A percentile compares a stretch with the other conserved stretches of the same genome.
phyloP scores from a whole-genome alignment of 495 filamentous ascomycete species.

The Penicillium paradoxum region DNA sequence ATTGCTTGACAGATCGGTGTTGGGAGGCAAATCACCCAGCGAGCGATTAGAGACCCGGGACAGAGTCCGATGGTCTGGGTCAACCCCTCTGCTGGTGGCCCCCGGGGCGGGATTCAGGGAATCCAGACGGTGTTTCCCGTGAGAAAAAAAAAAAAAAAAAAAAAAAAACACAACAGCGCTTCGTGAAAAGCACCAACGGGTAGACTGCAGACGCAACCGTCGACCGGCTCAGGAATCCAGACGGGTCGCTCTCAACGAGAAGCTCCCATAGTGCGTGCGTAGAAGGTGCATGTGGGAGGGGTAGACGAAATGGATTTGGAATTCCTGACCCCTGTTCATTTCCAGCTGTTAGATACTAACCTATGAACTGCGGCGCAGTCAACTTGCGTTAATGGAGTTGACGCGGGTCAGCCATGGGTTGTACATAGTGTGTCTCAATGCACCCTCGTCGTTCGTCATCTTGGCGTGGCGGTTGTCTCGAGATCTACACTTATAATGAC shows the following conservation, averaged over 20 bases:
- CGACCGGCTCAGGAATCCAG: slow-evolving; percentile 1
- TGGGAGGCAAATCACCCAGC: slow-evolving; percentile 11
- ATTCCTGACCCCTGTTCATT: slow-evolving; percentile 8
- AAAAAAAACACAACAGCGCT: slow-evolving; percentile 20
- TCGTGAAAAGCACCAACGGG: slow-evolving; percentile 1
- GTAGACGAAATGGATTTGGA: slow-evolving; percentile 7
- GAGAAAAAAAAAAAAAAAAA: no score
- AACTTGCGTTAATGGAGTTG: slow-evolving; percentile 20
- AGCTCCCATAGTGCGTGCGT: slow-evolving; percentile 12
- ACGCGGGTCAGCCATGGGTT: slow-evolving; percentile 17
- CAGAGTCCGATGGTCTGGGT: slow-evolving; percentile 32
- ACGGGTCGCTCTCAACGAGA: slow-evolving; percentile 8
- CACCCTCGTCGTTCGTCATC: slow-evolving; percentile 25
- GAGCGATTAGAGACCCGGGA: slow-evolving; percentile 21
- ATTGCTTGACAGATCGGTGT: slow-evolving; percentile 8
- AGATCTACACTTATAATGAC: slow-evolving; percentile 19
- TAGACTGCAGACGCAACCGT: slow-evolving; percentile 13
- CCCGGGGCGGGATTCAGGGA: slow-evolving; percentile 14
- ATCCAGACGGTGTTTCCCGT: slow-evolving; percentile 1
- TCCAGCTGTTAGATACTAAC: slow-evolving; percentile 5
- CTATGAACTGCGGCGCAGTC: slow-evolving; percentile 29
- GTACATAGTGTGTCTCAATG: slow-evolving; percentile 16
- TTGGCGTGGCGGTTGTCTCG: slow-evolving; percentile 39
- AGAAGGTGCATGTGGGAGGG: slow-evolving; percentile 13
- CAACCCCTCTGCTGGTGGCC: slow-evolving; percentile 27